Evolutionary conservation across 768 basidiomycete species (phyloP).

Genomic region (Boletus vermiculosoides): DNA sequence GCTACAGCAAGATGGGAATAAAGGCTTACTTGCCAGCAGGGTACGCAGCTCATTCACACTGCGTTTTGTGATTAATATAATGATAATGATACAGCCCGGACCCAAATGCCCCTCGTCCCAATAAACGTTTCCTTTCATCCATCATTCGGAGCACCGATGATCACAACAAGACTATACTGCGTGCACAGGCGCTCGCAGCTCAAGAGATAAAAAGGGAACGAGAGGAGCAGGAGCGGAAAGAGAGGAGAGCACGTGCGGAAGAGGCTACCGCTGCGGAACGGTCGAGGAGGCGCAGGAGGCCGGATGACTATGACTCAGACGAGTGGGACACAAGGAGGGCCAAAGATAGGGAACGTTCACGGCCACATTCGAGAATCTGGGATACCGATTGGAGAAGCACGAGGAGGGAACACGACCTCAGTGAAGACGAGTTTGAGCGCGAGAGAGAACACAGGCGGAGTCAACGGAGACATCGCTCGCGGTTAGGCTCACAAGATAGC

Average conservation of each 20-base stretch:
- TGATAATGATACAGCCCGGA: slow-evolving; percentile 47
- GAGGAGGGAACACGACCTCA: slow-evolving; percentile 43
- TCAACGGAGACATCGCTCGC: slow-evolving; percentile 28
- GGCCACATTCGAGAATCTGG: slow-evolving; percentile 45
- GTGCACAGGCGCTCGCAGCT: slow-evolving; percentile 69
- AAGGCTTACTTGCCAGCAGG: slow-evolving; percentile 66
- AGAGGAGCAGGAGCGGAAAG: slow-evolving; percentile 62
- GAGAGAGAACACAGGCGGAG: slow-evolving; percentile 21
- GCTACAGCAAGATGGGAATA: slow-evolving; percentile 74
- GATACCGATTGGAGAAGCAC: slow-evolving; percentile 44
- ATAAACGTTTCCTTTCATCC: slow-evolving; percentile 78
- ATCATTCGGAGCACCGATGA: slow-evolving; percentile 95
- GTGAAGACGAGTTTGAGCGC: slow-evolving; percentile 32
- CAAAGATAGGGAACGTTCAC: slow-evolving; percentile 39
- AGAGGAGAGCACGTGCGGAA: slow-evolving; percentile 64
- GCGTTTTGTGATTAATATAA: not conserved
- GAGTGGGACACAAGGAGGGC: slow-evolving; percentile 39
- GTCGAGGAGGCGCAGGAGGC: slow-evolving; percentile 39
- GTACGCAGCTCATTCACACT: slow-evolving; percentile 37
- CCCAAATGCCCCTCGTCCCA: slow-evolving; percentile 71
- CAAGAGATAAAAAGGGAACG: slow-evolving; percentile 69
- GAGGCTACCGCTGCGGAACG: slow-evolving; percentile 74
- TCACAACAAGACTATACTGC: slow-evolving; percentile 84
- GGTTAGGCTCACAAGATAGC: slow-evolving; percentile 28
- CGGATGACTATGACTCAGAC: slow-evolving; percentile 28